Conservation (phyloP, 768 basidiomycete species). For the Hypsizygus marmoreus region DNA sequence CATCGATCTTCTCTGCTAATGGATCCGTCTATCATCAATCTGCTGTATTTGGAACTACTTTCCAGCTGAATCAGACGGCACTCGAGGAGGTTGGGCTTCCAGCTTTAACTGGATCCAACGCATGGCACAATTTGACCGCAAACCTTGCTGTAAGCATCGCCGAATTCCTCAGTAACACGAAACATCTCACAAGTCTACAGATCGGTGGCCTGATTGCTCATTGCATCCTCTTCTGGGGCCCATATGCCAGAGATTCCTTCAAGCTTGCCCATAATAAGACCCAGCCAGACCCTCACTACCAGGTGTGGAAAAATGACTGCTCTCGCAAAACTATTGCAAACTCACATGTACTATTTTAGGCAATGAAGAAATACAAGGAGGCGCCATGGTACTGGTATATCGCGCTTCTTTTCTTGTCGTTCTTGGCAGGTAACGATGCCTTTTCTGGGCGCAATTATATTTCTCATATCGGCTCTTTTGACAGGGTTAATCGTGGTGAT, state of each 20-base stretch:
- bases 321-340: background rate
- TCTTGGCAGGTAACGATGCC: slow-evolving; percentile 61
- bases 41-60: slow-evolving; percentile 52
- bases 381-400: slow-evolving; percentile 65
- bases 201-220: slow-evolving; percentile 65
- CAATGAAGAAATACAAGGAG: slow-evolving; percentile 62
- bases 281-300: slow-evolving; percentile 60
- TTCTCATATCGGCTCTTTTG: background rate
- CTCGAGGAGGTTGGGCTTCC: slow-evolving; percentile 52
- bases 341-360: slow-evolving; percentile 22
- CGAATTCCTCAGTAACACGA: background rate
- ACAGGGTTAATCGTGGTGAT: slow-evolving; percentile 56
- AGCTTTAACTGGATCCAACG: slow-evolving; percentile 52
- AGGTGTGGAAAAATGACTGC: slow-evolving; percentile 26
- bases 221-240: slow-evolving; percentile 58
- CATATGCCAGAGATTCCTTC: slow-evolving; percentile 50
- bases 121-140: slow-evolving; percentile 47
- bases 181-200: slow-evolving; percentile 23
- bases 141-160: slow-evolving; percentile 52
- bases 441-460: too few relatives aligned
- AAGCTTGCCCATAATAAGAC: slow-evolving; percentile 44
- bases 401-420: slow-evolving; percentile 47
- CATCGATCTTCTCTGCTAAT: slow-evolving; percentile 55
- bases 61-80: slow-evolving; percentile 56
- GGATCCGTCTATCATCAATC: slow-evolving; percentile 57